These are phyloP conservation scores for Sesbania bispinosa DNA, from an alignment of 306 rosid genomes.

Conservation along the genomic window DNA sequence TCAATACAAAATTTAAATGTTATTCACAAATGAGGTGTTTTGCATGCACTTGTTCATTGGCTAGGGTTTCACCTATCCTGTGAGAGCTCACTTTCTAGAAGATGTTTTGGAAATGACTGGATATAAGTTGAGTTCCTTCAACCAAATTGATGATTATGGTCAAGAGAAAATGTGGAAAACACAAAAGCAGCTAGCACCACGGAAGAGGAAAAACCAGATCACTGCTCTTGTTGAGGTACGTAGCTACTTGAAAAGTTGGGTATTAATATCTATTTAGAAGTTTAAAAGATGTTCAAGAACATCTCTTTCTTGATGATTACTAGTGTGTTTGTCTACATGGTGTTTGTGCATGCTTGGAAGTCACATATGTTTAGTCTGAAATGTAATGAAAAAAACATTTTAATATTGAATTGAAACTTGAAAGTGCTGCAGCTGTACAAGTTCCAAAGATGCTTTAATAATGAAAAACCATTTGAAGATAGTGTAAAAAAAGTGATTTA, in stretches of 20 bases:
- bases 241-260: conserved; percentile 11
- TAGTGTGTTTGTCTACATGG: neutral
- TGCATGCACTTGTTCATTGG: conserved; percentile 31
- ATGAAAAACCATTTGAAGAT: too few relatives aligned
- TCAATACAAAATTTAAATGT: neutral
- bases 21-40: neutral
- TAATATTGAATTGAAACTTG: too few relatives aligned
- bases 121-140: conserved; percentile 75
- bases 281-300: neutral
- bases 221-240: conserved; percentile 86
- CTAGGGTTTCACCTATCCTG: conserved; percentile 93
- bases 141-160: conserved; percentile 98
- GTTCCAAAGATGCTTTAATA: neutral
- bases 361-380: neutral
- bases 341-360: neutral
- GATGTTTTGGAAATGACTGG: conserved; percentile 89
- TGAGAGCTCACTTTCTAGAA: conserved; percentile 77
- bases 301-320: neutral
- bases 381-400: neutral
- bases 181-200: conserved; percentile 78
- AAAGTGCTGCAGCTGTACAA: conserved; percentile 2
- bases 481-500: too few relatives aligned
- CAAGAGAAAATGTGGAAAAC: conserved; percentile 98
- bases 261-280: neutral
- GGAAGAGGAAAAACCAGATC: conserved; percentile 92